phyloP scores from a whole-genome alignment of 345 rosid species.

The Orychophragmus violaceus region DNA sequence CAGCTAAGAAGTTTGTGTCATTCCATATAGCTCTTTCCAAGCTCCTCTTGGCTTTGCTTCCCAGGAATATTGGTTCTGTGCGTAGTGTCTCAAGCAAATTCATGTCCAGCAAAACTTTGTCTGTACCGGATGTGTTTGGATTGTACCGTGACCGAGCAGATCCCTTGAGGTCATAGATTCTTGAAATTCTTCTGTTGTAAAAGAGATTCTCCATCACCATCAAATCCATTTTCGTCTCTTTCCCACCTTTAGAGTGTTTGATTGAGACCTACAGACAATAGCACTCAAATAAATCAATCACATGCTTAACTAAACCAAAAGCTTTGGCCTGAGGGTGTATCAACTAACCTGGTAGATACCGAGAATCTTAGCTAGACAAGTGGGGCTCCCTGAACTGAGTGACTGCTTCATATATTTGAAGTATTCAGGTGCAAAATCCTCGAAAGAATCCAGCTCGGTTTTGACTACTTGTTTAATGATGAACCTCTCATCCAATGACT shows the following conservation, averaged over 20 bases:
- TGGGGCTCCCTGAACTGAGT: conserved; percentile 72
- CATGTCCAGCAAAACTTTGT: conserved; percentile 79
- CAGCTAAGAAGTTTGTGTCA: conserved; percentile 86
- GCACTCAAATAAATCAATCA: not conserved
- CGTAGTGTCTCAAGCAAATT: conserved; percentile 74
- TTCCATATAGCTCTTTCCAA: conserved; percentile 98
- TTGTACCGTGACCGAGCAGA: conserved; percentile 79
- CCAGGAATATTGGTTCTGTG: conserved; percentile 87
- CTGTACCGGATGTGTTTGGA: conserved; percentile 65
- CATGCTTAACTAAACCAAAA: not conserved
- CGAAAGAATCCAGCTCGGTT: conserved; percentile 90
- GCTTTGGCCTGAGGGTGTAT: not conserved
- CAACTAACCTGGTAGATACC: conserved; percentile 98
- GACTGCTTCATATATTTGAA: conserved; percentile 72
- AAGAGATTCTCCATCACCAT: conserved; percentile 99
- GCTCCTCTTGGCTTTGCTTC: conserved; percentile 91
- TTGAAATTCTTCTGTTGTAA: conserved; percentile 60
- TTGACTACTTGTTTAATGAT: conserved; percentile 86
- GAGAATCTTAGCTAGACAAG: conserved; percentile 93
- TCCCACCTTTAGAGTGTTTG: conserved; percentile 78
- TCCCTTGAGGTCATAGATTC: conserved; percentile 91
- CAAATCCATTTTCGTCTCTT: conserved; percentile 85
- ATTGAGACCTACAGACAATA: conserved; percentile 55
- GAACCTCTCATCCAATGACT: conserved; percentile 90
- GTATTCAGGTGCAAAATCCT: conserved; percentile 77